Base-by-base conservation (phyloP, 2,329 filamentous ascomycete species). In the Ophiostoma quercus region DNA sequence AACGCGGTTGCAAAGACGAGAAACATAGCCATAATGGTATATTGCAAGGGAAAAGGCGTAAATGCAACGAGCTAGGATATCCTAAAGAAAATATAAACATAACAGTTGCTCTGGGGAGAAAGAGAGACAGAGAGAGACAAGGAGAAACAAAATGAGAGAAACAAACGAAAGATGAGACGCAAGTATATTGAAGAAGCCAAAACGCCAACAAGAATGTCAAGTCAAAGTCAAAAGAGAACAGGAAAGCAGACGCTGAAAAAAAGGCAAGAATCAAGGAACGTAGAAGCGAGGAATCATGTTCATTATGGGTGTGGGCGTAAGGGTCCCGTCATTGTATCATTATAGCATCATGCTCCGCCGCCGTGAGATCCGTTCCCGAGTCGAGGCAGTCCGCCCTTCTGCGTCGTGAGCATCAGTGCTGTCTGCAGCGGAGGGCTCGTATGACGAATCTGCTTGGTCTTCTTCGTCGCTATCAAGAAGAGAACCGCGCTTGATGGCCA, bases 341-440 rank as follows among this genome's bases (percentile, higher is more conserved):
- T 80, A 87, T 77, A 87, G 76, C 84, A 88, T 86, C 84, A 87
- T 87, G 76, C 84, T 87, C 74, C 84, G 80, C 73, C 85, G 79
- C 75, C 85, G 79, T 71, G 81, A 80, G 75, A 79, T 70, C 75
- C 76, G 76, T 68, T 80, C 79, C 47, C 74, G 74, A 14, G 72
- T 71, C 3, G 73, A 72, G 25, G 73, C 60, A 1, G 72, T 65
- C 19, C 69, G 74, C 4, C 72, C 76, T 34, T 76, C 75, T 12
- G n/a, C 66, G 5, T 60, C 62, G 19, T 57, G 25, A 2, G 11
- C 34, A 3, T 63, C 68, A 14, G 29, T 47, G 51, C 63, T 75
- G 1, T 77, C 75, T 2, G 66, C 60, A 2, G 74, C 76, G 8
- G 66, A 70, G 72, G 43, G 75, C 39, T 74, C 73, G 47, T 73